A percentile compares a stretch with the other conserved stretches of the same genome.
phyloP scores from a whole-genome alignment of 371 early-diverging fungal species.

The Nematocida minor region DNA sequence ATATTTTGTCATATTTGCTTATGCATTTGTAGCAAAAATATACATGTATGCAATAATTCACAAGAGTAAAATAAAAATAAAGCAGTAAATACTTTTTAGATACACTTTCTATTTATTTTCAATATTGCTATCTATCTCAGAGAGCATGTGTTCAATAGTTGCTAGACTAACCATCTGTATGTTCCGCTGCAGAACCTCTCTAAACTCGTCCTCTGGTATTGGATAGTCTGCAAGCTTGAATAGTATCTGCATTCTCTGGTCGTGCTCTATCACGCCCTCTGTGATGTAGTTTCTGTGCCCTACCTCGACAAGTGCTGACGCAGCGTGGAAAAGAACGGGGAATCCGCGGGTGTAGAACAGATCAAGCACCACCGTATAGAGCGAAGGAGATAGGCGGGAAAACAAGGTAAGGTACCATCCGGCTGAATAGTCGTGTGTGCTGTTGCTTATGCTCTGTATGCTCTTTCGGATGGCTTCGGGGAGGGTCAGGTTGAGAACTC shows the following conservation, averaged over 20 bases:
- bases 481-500: conserved; percentile 51
- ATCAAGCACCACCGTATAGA: conserved; percentile 62
- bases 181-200: background rate
- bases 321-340: conserved; percentile 57
- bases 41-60: no score
- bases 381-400: conserved; percentile 59
- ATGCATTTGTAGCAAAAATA: no score
- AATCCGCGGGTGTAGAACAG: conserved; percentile 63
- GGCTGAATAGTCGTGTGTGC: conserved; percentile 51
- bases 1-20: no score
- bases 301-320: conserved; percentile 57
- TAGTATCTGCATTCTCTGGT: conserved; percentile 49
- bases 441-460: conserved; percentile 47
- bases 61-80: no score
- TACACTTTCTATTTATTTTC: background rate
- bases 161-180: conserved; percentile 32
- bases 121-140: background rate
- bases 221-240: conserved; percentile 51
- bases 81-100: no score
- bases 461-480: conserved; percentile 55
- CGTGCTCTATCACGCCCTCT: background rate
- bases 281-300: conserved; percentile 28
- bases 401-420: conserved; percentile 66
- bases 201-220: conserved; percentile 19
- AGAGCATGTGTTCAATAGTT: conserved; percentile 33